Conservation (phyloP, 805 yeast genomes). For the Candida yuanshanica region DNA sequence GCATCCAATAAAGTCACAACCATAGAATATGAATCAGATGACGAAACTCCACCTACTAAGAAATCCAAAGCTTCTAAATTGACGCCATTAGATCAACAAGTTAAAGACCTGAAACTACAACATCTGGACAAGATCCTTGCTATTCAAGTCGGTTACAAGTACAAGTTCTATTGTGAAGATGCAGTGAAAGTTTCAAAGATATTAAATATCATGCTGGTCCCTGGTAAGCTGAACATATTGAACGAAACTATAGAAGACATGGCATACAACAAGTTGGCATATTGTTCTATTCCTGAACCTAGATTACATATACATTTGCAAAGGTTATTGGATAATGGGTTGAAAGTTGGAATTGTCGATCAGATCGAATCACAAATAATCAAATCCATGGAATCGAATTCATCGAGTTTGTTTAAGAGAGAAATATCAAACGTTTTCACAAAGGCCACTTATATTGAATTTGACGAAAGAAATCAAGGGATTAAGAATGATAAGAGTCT, state of each 20-base stretch:
- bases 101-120: slow-evolving; percentile 52
- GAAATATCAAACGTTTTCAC: slow-evolving; percentile 70
- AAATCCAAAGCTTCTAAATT: slow-evolving; percentile 26
- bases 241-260: slow-evolving; percentile 44
- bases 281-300: slow-evolving; percentile 79
- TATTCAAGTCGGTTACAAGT: slow-evolving; percentile 89
- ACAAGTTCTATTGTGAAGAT: slow-evolving; percentile 80
- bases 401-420: slow-evolving; percentile 58
- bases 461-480: slow-evolving; percentile 30
- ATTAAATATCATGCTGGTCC: slow-evolving; percentile 64
- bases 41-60: slow-evolving; percentile 2
- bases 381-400: slow-evolving; percentile 46
- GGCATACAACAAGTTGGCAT: slow-evolving; percentile 58
- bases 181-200: slow-evolving; percentile 65
- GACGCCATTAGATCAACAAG: slow-evolving; percentile 81
- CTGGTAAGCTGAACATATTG: slow-evolving; percentile 57
- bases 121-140: slow-evolving; percentile 69
- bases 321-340: slow-evolving; percentile 62
- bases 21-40: neutral
- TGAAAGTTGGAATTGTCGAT: slow-evolving; percentile 81
- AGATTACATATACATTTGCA: slow-evolving; percentile 72
- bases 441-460: slow-evolving; percentile 76
- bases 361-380: slow-evolving; percentile 80
- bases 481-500: slow-evolving; percentile 27
- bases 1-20: neutral